Conservation (phyloP, 2,329 filamentous ascomycete species). For the Diaporthe ampelina region DNA sequence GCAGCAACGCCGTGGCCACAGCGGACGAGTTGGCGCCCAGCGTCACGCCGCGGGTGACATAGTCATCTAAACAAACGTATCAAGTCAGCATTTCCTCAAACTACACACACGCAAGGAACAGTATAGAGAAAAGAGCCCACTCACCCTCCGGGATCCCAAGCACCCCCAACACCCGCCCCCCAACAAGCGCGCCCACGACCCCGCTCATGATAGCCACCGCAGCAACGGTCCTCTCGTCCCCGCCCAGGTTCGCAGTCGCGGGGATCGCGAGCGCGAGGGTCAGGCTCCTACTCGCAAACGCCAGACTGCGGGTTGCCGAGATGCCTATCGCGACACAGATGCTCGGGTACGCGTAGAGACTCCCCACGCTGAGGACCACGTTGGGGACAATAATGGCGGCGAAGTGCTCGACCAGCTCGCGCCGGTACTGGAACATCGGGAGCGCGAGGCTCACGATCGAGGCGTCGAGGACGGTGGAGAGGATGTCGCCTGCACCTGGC, state of each 20-base stretch:
- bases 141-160: conserved; percentile 68
- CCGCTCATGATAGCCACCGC: conserved; percentile 72
- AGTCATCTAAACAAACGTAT: conserved; percentile 62
- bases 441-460: conserved; percentile 71
- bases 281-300: conserved; percentile 69
- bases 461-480: conserved; percentile 68
- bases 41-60: conserved; percentile 73
- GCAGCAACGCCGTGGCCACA: conserved; percentile 69
- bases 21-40: conserved; percentile 73
- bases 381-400: conserved; percentile 68
- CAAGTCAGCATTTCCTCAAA: background rate
- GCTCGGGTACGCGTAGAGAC: conserved; percentile 70
- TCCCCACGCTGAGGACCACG: conserved; percentile 63
- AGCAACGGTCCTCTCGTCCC: conserved; percentile 68
- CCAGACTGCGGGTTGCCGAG: conserved; percentile 62
- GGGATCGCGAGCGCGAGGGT: conserved; percentile 73
- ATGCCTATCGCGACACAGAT: conserved; percentile 70
- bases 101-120: background rate
- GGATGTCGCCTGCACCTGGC: conserved; percentile 70
- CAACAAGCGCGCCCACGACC: conserved; percentile 70
- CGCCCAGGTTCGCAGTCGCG: conserved; percentile 68
- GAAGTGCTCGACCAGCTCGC: conserved; percentile 68
- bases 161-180: conserved; percentile 60
- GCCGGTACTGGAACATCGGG: conserved; percentile 72
- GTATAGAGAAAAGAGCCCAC: conserved; percentile 30